Conservation (phyloP, 306 rosid species). For the Cucumis melo region DNA sequence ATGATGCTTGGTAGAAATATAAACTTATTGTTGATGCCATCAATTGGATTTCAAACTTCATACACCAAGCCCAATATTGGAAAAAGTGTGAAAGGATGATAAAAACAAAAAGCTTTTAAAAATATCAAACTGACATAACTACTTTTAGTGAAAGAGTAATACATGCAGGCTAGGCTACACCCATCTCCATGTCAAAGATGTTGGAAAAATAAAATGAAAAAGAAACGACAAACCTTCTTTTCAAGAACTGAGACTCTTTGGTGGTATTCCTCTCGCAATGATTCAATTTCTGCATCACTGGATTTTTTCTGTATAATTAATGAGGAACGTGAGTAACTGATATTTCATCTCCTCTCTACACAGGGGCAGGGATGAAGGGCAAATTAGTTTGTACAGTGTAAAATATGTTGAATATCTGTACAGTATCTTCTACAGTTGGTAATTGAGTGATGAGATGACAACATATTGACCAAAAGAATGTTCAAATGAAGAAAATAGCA, state of each 20-base stretch:
- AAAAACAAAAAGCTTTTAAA: not conserved
- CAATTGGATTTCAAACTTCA: not conserved
- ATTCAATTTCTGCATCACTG: constrained; percentile 83
- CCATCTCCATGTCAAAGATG: not conserved
- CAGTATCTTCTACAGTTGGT: not conserved
- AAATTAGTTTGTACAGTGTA: not conserved
- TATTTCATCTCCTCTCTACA: not conserved
- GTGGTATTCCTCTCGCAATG: constrained; percentile 97
- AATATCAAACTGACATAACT: not conserved
- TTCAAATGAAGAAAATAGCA: not conserved
- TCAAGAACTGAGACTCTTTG: constrained; percentile 82
- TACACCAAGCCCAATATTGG: not conserved
- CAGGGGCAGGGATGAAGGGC: not conserved
- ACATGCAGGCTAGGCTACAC: not conserved
- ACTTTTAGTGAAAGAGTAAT: not conserved
- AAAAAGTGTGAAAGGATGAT: not conserved
- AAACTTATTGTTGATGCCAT: not conserved
- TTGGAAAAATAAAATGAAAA: not conserved
- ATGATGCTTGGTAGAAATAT: not conserved
- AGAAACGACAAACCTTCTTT: constrained; percentile 53
- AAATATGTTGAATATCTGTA: not conserved
- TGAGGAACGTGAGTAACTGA: not conserved
- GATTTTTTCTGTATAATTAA: constrained; percentile 76
- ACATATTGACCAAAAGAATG: not conserved
- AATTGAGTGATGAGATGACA: not conserved